Conservation (phyloP, 345 rosid species). For the Rhodamnia rubescens region DNA sequence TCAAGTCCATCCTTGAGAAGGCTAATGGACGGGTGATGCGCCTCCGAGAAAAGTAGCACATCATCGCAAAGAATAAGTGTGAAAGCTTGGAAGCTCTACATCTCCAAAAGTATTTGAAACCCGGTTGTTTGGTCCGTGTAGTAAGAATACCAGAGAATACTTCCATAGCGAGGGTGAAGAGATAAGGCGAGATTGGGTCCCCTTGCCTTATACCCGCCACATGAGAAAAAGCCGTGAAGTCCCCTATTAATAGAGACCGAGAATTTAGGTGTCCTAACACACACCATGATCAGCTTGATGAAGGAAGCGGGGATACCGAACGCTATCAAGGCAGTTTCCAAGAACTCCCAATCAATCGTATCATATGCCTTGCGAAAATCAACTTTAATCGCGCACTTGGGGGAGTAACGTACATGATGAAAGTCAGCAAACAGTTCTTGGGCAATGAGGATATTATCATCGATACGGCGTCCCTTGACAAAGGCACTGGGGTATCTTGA, state of each 20-base stretch:
- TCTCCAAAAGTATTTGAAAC: not conserved
- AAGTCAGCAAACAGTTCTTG: not conserved
- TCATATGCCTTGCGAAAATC: not conserved
- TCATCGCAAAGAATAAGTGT: not conserved
- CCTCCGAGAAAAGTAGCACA: not conserved
- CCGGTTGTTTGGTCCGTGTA: fast-evolving
- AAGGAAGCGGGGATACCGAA: not conserved
- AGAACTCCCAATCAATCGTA: not conserved
- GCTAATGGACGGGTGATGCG: too few species aligned
- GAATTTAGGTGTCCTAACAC: not conserved
- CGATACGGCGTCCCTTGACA: not conserved
- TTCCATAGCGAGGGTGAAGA: not conserved
- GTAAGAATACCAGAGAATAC: not conserved
- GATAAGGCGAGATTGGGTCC: not conserved
- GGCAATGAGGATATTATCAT: not conserved
- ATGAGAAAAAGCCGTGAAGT: not conserved
- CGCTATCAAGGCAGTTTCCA: not conserved
- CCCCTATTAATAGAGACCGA: not conserved
- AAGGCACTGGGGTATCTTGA: not conserved
- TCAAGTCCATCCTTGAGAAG: too few species aligned
- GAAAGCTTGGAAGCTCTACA: not conserved
- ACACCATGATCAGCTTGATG: not conserved
- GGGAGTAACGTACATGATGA: not conserved
- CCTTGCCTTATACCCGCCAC: not conserved
- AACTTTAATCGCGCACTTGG: not conserved